Evolutionary conservation across 129 eudicot species (phyloP), one percentile per base, ranked within the genome.

Genomic region (Dittrichia graveolens): DNA sequence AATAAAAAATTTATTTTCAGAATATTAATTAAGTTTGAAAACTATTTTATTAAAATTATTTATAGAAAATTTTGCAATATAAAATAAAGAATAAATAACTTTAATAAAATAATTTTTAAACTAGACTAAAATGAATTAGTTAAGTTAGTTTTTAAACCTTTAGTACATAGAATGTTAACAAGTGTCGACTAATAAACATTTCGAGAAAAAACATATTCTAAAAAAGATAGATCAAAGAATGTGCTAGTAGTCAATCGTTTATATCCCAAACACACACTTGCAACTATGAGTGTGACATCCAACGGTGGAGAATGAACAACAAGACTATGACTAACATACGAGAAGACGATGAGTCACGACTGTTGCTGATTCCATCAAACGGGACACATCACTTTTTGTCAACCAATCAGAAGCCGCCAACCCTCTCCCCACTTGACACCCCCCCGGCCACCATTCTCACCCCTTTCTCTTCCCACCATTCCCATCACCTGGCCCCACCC

Each of bases 361-460:
- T 57, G 43, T 71, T 61, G 68, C 48, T 35, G 70, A 73, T 61
- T 74, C 43, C 43, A 74, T 74, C 41, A 75, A 75, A 56, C 80
- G 18, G 37, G 74, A 67, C 68, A 66, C 73, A 75, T 75, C 74
- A 69, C 74, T 69, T 69, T 69, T 8, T 6, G 5, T 50, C 42
- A 37, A 38, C 62, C 74, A 69, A 69, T 69, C 74, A 38, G 8
- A 69, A 8, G 0, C 38, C 38, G 61, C 61, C 74, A 69, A 69
- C 74, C 62, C 34, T 45, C 13, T 42, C 46, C 70, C 73, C 48
- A 48, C 61, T 69, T 53, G 75, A 71, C 44, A 64, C 54, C 69
- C 39, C 68, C 74, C 66, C 54, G 74, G 47, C 84, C 74, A 77
- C 58, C 70, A 72, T 37, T 72, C 77, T n/a, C n/a, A n/a, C n/a